Percentiles rank a stretch among this genome's conserved stretches.
Evolutionary conservation across 2,329 filamentous ascomycete species (phyloP).

Genomic region (Lasiodiplodia hormozganensis): DNA sequence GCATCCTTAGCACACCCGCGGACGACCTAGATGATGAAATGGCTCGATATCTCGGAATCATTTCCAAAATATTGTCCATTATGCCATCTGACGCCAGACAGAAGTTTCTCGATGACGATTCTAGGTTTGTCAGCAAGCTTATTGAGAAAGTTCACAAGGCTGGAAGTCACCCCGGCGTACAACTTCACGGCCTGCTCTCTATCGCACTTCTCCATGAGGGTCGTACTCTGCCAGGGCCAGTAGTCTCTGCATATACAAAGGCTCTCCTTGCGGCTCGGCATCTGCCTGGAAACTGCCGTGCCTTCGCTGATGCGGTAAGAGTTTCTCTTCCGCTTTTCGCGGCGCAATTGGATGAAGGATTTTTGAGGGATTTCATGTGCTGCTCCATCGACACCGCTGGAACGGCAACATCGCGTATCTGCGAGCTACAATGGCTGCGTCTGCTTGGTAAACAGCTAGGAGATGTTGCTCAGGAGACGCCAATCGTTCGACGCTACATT

Average conservation of each 20-base stretch:
- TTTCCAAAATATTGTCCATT: constrained; percentile 24
- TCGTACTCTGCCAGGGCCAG: constrained; percentile 32
- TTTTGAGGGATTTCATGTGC: constrained; percentile 11
- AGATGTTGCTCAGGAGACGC: constrained; percentile 1
- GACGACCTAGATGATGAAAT: constrained; percentile 39
- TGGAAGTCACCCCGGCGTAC: constrained; percentile 35
- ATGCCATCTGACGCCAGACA: constrained; percentile 8
- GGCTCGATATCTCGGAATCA: constrained; percentile 42
- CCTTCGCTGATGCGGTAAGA: constrained; percentile 9
- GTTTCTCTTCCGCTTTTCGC: constrained; percentile 8
- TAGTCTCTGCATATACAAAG: constrained; percentile 37
- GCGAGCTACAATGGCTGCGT: constrained; percentile 8
- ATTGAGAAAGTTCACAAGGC: constrained; percentile 38
- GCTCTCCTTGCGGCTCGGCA: constrained; percentile 31
- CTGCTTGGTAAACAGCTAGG: constrained; percentile 10
- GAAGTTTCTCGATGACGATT: not conserved
- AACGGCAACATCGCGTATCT: not conserved
- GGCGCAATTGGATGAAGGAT: constrained; percentile 12
- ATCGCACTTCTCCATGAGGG: constrained; percentile 39
- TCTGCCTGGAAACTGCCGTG: not conserved
- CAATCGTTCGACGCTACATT: constrained; percentile 35
- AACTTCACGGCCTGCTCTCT: constrained; percentile 40
- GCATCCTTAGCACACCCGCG: constrained; percentile 37
- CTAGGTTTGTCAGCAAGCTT: constrained; percentile 34
- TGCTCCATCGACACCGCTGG: not conserved